Conservation (phyloP, 257 asterid genomes). For the Thymus mandschuricus region DNA sequence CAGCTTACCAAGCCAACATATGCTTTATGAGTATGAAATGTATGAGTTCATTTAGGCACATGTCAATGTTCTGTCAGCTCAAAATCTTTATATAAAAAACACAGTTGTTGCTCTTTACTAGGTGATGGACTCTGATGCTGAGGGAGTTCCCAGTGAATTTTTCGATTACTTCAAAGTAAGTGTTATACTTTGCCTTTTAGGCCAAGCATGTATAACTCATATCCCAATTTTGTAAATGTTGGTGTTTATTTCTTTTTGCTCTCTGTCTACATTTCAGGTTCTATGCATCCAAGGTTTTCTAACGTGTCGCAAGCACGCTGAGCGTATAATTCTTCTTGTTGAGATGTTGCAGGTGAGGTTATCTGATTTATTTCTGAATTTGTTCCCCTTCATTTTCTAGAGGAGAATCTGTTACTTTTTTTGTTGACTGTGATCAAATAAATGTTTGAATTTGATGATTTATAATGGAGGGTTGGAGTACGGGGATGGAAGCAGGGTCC, state of each 20-base stretch:
- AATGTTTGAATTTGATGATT: conserved; percentile 7
- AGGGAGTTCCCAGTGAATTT: conserved; percentile 98
- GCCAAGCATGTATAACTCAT: not conserved
- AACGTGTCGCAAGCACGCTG: conserved; percentile 97
- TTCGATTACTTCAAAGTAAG: conserved; percentile 93
- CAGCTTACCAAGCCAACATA: conserved; percentile 8
- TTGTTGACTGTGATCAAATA: conserved; percentile 1
- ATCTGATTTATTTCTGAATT: not conserved
- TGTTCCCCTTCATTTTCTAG: not conserved
- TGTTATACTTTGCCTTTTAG: conserved; percentile 8
- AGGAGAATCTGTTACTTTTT: not conserved
- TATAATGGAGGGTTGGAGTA: not conserved
- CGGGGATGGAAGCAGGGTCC: not conserved
- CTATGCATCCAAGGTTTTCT: conserved; percentile 96
- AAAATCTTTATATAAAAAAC: conserved; percentile 16
- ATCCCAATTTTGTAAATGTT: conserved; percentile 12
- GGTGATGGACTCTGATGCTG: conserved; percentile 99
- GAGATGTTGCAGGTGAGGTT: conserved; percentile 90
- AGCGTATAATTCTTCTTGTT: conserved; percentile 93
- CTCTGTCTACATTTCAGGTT: conserved; percentile 37
- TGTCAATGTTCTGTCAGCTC: conserved; percentile 22
- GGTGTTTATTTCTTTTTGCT: conserved; percentile 20
- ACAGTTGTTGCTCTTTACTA: conserved; percentile 41
- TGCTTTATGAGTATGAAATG: conserved; percentile 9
- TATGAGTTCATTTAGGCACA: conserved; percentile 7